Base-by-base conservation (phyloP, 495 filamentous ascomycete species). In the Jackrogersella multiformis region DNA sequence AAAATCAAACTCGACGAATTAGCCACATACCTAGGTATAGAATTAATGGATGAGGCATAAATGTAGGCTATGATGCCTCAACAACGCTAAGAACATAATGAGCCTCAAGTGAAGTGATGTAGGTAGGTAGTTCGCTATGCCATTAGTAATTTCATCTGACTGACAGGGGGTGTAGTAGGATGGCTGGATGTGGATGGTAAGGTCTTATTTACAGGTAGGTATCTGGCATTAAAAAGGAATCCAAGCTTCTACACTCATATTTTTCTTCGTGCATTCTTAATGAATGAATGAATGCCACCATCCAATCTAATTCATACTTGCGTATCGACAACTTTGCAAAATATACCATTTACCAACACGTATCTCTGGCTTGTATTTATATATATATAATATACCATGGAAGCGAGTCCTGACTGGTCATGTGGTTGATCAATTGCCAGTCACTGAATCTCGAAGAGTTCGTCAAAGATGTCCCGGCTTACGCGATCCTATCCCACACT, bases 401-500 rank as follows among this genome's bases (percentile, higher is more conserved):
- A 38, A 45, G 28, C 32, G 24, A 59, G 34, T 20, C 12, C 36
- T 52, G 9, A 16, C 5, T 23, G 32, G 56, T 7, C 46, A 79
- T 77, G 77, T 61, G 74, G 55, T 62, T 79, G 30, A 67, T 79
- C 32, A 71, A 79, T 42, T 69, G 72, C 24, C 45, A 34, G 8
- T 72, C 61, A 6, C 61, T 73, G 13, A 15, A 66, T 13, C 56
- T 78, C 21, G 63, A 74, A 41, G 71, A 76, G 23, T 77, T 76
- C 28, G 66, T 70, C 9, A 51, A 67, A 5, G 39, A 60, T 61
- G 57, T 73, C 16, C 76, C 74, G 9, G 15, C 41, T 4, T 77
- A 77, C 56, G 75, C 75, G 15, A 73, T 74, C 23, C 63, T 78
- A 9, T 77, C 75, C 26, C 76, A 78, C 49, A 69, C 66, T 4